Evolutionary conservation across 345 rosid genomes (phyloP).

Genomic region (Linum trigynum): DNA sequence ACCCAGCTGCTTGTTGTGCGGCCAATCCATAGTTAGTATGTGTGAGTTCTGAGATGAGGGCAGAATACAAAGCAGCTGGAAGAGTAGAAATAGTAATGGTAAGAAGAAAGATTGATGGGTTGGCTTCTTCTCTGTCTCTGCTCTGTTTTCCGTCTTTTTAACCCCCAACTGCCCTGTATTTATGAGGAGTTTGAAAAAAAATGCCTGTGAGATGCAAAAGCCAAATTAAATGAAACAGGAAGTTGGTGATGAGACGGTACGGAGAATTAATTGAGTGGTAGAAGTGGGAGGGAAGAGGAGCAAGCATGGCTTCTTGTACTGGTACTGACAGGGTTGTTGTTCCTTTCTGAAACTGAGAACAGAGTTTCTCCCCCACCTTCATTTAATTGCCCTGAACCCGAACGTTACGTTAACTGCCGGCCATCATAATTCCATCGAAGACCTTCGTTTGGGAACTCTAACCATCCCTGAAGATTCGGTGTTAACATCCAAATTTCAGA

Average conservation of each 20-base stretch:
- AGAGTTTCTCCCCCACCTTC: neutral
- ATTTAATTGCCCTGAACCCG: no score
- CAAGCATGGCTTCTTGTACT: neutral
- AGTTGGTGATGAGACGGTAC: neutral
- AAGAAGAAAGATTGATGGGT: conserved; percentile 3
- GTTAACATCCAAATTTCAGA: no score
- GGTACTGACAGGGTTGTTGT: neutral
- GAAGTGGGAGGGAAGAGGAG: neutral
- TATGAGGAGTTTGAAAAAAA: conserved; percentile 18
- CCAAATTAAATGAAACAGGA: neutral
- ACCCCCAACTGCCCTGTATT: conserved; percentile 52
- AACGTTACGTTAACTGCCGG: no score
- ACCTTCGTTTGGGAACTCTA: no score
- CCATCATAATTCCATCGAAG: no score
- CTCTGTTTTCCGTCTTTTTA: conserved; percentile 16
- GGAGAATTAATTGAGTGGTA: neutral
- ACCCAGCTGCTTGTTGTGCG: conserved; percentile 16
- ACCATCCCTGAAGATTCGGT: no score
- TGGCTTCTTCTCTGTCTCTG: no score
- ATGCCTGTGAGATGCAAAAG: neutral
- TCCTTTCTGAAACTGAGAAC: neutral
- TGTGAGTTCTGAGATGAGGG: neutral
- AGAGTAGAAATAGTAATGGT: conserved; percentile 4
- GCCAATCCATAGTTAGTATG: conserved; percentile 32
- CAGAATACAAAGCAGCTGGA: neutral